Evolutionary conservation across 192 early-diverging fungal genomes (phyloP).

Genomic region (Dissophora globulifera): DNA sequence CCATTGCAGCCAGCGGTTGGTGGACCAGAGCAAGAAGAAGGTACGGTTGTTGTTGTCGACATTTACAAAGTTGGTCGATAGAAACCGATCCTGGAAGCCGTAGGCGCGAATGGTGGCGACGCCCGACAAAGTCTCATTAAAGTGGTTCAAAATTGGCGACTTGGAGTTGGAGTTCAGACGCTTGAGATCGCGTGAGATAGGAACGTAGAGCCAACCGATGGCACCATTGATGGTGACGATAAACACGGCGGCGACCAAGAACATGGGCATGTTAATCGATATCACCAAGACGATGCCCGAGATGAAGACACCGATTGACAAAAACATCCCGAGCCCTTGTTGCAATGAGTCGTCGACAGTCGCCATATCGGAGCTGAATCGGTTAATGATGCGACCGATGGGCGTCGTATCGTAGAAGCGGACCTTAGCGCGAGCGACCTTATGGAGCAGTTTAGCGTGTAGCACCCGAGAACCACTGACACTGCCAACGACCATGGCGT

Average conservation of each 20-base stretch:
- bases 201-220: conserved; percentile 77
- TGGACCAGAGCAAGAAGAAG: conserved; percentile 86
- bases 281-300: conserved; percentile 69
- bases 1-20: conserved; percentile 89
- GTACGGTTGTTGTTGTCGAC: conserved; percentile 86
- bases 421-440: conserved; percentile 74
- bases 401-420: conserved; percentile 94
- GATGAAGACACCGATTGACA: conserved; percentile 58
- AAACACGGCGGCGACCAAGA: conserved; percentile 71
- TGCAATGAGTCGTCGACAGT: conserved; percentile 74
- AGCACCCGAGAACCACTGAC: conserved; percentile 62
- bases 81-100: conserved; percentile 72
- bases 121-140: conserved; percentile 79
- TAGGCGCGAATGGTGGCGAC: conserved; percentile 88
- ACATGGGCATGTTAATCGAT: conserved; percentile 72
- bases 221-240: conserved; percentile 64
- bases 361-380: conserved; percentile 89
- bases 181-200: conserved; percentile 81
- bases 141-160: conserved; percentile 58
- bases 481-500: conserved; percentile 56
- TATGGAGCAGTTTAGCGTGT: conserved; percentile 63
- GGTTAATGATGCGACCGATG: conserved; percentile 80
- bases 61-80: conserved; percentile 66
- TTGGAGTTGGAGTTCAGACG: conserved; percentile 73
- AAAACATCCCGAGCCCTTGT: conserved; percentile 57